phyloP scores from a whole-genome alignment of 768 basidiomycete species.

The Trametes punicea region DNA sequence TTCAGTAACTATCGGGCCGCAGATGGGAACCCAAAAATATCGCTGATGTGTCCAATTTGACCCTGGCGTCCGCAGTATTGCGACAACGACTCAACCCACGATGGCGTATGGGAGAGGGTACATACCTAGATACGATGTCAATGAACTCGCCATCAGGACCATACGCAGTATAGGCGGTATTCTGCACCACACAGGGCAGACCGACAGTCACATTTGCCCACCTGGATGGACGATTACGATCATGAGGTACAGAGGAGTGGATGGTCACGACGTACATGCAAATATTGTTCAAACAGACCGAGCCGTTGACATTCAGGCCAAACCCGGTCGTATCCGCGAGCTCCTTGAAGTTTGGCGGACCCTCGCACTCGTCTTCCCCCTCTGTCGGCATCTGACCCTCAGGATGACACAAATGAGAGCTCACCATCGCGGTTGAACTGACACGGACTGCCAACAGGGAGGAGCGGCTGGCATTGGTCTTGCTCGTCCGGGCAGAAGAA shows the following conservation, averaged over 20 bases:
- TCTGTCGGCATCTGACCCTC: background rate
- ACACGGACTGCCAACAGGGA: constrained; percentile 64
- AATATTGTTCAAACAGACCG: constrained; percentile 75
- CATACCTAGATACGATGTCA: constrained; percentile 78
- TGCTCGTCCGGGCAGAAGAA: constrained; percentile 86
- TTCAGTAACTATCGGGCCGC: no score
- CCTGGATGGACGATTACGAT: constrained; percentile 36
- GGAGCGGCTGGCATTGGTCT: constrained; percentile 57
- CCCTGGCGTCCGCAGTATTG: no score
- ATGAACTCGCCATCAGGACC: constrained; percentile 55
- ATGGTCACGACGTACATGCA: constrained; percentile 62
- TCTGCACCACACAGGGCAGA: constrained; percentile 65
- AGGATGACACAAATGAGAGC: constrained; percentile 17
- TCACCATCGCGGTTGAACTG: constrained; percentile 86
- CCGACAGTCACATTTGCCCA: constrained; percentile 76
- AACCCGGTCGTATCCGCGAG: constrained; percentile 61
- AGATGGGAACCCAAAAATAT: background rate
- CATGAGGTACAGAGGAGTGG: background rate
- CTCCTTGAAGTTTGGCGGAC: constrained; percentile 61
- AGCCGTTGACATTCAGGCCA: constrained; percentile 76
- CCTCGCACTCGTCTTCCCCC: constrained; percentile 70
- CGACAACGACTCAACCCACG: no score
- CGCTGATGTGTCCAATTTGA: no score
- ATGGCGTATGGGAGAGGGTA: background rate
- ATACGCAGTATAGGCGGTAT: constrained; percentile 76